Evolutionary conservation across 108 stramenopile species (phyloP).

Genomic region (Nannochloropsis gaditana): DNA sequence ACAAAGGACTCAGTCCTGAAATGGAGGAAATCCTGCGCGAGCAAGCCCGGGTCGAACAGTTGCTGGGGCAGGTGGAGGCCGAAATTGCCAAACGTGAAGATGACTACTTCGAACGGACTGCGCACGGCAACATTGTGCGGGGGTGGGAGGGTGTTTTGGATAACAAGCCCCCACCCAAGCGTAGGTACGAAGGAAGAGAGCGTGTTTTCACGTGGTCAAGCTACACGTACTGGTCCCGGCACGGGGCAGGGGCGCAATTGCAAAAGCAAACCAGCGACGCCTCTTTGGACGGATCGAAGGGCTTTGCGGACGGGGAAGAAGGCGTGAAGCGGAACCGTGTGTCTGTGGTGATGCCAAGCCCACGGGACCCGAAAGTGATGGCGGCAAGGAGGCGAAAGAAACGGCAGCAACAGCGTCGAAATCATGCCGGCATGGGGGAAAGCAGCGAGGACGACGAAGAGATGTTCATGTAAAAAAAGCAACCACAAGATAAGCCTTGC

Average conservation of each 20-base stretch:
- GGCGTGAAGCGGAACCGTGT: background rate
- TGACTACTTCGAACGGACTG: background rate
- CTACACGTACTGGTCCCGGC: background rate
- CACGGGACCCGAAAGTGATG: background rate
- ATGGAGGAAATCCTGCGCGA: background rate
- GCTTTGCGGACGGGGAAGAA: background rate
- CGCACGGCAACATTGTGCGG: background rate
- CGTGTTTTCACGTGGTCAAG: background rate
- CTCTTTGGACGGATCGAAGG: background rate
- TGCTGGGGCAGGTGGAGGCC: background rate
- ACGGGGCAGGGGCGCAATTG: background rate
- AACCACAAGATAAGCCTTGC: background rate
- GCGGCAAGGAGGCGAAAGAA: background rate
- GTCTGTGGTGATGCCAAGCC: constrained; percentile 6
- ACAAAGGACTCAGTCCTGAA: background rate
- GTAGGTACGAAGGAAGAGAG: background rate
- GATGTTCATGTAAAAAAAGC: background rate
- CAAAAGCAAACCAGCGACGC: background rate
- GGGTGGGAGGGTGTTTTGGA: background rate
- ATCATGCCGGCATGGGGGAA: background rate
- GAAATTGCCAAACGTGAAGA: background rate
- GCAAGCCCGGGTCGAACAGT: background rate
- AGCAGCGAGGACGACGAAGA: background rate
- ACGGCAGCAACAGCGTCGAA: background rate
- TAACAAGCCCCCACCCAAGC: constrained; percentile 3